Base-by-base conservation (phyloP, 1,284 basidiomycete genomes). In the Ustilago shanxiensis region DNA sequence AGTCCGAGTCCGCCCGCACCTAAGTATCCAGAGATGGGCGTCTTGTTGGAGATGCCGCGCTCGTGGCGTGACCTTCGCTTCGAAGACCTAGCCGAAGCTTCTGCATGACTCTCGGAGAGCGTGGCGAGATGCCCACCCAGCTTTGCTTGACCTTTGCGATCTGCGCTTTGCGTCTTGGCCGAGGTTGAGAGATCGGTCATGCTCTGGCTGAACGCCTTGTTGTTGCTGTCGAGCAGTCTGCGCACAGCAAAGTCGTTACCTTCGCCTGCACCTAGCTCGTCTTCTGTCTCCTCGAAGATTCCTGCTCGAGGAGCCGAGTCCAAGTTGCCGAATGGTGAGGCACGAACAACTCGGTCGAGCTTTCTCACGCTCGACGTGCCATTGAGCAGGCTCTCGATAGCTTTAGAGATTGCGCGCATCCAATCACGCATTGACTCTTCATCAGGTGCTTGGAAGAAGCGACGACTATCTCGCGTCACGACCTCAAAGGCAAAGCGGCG, bases 311-410 rank as follows among this genome's bases (percentile, higher is more conserved):
- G 63, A n/a, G 29, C 64, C 29, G 60, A 24, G 22, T 64, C 70
- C 1, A 45, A 29, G 18, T 56, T 64, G 47, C 57, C 29, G 61
- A 76, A 76, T 9, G 68, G 73, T 4, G 65, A 58, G 18, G 63
- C 71, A 22, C 65, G 56, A 9, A 76, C 62, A 7, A 68, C 79
- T 52, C 81, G 68, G 55, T 83, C 81, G 18, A 81, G 66, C 62
- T 81, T 81, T 49, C 81, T 77, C 5, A 83, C 76, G 37, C 78
- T 81, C 18, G 78, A 80, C 1, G 81, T 83, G 11, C 86, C 88
- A 77, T 89, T 89, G 65, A 89, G 84, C 47, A 88, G 80, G 45
- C 88, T 88, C 79, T 89, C 88, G 60, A 89, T 88, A 26, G 88
- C 88, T 59, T 87, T 88, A 45, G 86, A 86, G 56, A 89, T 88